phyloP scores from a whole-genome alignment of 2,329 filamentous ascomycete genomes.

The Scedosporium boydii region DNA sequence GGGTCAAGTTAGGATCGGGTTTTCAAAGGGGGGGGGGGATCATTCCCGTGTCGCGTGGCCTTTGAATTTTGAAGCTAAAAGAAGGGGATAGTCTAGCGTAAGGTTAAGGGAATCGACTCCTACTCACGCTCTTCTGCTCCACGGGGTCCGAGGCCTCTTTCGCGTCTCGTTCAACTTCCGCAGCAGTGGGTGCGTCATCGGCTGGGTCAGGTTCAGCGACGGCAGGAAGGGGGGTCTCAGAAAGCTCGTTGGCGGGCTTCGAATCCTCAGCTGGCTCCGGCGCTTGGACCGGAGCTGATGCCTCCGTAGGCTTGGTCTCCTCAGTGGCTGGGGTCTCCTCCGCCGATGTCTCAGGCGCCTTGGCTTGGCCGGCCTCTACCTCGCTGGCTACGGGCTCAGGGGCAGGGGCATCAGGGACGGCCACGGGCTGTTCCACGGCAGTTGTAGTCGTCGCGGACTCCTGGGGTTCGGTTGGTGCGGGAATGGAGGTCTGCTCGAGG shows the following conservation, averaged over 20 bases:
- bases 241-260: background rate
- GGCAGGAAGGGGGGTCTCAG: background rate
- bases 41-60: background rate
- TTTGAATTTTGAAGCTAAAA: background rate
- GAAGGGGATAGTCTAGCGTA: too few relatives aligned
- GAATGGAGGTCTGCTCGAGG: background rate
- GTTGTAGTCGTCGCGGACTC: too few relatives aligned
- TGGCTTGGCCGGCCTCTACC: background rate
- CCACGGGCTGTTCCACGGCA: background rate
- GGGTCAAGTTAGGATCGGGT: background rate
- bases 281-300: background rate
- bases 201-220: background rate
- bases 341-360: background rate
- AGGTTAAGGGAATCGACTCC: too few relatives aligned
- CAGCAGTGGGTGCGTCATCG: background rate
- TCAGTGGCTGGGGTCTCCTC: constrained; percentile 1
- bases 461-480: background rate
- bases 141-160: background rate
- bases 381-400: background rate
- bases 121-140: constrained; percentile 10
- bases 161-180: background rate
- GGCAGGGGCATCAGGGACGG: background rate
- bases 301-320: constrained; percentile 9
- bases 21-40: too few relatives aligned
- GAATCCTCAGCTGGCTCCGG: background rate